Percentiles rank a stretch among this genome's conserved stretches.
These are phyloP conservation scores for Cordyceps cateniannulata DNA, from an alignment of 2,329 filamentous ascomycete genomes.

Conservation along the genomic window DNA sequence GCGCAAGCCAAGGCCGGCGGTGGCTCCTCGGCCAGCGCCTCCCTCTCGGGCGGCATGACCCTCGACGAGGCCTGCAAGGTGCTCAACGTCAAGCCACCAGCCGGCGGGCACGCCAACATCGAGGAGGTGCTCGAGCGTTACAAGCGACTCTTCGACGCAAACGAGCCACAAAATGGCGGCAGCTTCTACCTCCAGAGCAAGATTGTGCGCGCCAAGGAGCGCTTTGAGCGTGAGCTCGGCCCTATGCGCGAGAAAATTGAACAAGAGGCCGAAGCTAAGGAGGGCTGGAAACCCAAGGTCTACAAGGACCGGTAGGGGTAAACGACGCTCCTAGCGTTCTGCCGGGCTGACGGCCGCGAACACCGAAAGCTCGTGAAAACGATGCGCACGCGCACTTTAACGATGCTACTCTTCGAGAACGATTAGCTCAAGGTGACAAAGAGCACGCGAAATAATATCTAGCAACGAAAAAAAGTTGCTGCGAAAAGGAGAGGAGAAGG, in stretches of 20 bases:
- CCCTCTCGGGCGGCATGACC: slow-evolving; percentile 65
- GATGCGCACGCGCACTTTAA: background rate
- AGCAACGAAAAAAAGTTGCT: background rate
- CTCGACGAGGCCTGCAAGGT: slow-evolving; percentile 97
- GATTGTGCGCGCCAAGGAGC: slow-evolving; percentile 80
- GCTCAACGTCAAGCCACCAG: slow-evolving; percentile 84
- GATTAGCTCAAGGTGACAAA: background rate
- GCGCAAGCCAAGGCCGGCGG: slow-evolving; percentile 59
- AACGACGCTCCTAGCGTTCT: too few relatives aligned
- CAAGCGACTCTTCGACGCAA: slow-evolving; percentile 89
- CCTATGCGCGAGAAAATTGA: slow-evolving; percentile 64
- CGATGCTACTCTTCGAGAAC: background rate
- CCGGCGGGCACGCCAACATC: slow-evolving; percentile 65
- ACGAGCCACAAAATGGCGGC: slow-evolving; percentile 91
- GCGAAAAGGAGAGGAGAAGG: slow-evolving; percentile 12
- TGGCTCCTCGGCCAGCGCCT: slow-evolving; percentile 46
- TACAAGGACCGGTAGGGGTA: slow-evolving; percentile 69
- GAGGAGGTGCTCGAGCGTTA: slow-evolving; percentile 79
- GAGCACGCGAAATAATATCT: background rate
- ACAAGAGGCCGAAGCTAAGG: slow-evolving; percentile 69
- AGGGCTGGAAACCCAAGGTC: slow-evolving; percentile 91
- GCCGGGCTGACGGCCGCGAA: background rate
- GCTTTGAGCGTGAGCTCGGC: slow-evolving; percentile 80
- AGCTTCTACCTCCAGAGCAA: slow-evolving; percentile 99
- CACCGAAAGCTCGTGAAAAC: background rate